Conservation (phyloP, 1,284 basidiomycete genomes). For the Irpex sp. region DNA sequence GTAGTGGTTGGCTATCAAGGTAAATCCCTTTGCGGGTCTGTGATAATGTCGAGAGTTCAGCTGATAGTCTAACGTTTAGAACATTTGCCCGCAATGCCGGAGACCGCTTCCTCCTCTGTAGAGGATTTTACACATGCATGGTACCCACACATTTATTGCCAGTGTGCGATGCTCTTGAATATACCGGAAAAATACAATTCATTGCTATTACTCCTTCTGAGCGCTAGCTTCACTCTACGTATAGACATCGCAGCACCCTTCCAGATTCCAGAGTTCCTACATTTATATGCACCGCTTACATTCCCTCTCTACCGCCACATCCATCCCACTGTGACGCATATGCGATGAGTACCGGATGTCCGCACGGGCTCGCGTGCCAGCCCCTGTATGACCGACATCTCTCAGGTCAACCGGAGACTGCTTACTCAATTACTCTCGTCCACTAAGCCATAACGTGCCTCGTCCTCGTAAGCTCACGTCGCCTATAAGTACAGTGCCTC, state of each 20-base stretch:
- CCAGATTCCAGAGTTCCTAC: too few relatives aligned
- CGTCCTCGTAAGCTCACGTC: neutral
- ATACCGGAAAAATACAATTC: neutral
- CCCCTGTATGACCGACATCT: neutral
- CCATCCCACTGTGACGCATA: neutral
- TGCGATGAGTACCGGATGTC: neutral
- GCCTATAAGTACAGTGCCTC: neutral
- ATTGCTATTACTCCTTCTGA: too few relatives aligned
- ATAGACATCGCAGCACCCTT: too few relatives aligned
- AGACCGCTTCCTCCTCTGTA: slow-evolving; percentile 75
- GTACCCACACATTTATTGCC: neutral
- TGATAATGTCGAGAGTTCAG: neutral
- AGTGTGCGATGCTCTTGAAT: neutral
- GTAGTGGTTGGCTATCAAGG: slow-evolving; percentile 89
- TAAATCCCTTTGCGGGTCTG: slow-evolving; percentile 25
- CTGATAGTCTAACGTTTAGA: slow-evolving; percentile 38
- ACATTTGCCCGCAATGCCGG: slow-evolving; percentile 87
- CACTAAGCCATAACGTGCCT: neutral
- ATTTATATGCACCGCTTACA: too few relatives aligned
- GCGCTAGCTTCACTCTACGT: too few relatives aligned
- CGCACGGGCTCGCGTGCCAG: neutral
- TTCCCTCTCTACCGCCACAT: neutral
- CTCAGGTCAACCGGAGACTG: neutral
- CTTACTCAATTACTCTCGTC: neutral
- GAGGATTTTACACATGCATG: slow-evolving; percentile 8